Evolutionary conservation across 192 early-diverging fungal species (phyloP).

Genomic region (Hyaloraphidium curvatum): DNA sequence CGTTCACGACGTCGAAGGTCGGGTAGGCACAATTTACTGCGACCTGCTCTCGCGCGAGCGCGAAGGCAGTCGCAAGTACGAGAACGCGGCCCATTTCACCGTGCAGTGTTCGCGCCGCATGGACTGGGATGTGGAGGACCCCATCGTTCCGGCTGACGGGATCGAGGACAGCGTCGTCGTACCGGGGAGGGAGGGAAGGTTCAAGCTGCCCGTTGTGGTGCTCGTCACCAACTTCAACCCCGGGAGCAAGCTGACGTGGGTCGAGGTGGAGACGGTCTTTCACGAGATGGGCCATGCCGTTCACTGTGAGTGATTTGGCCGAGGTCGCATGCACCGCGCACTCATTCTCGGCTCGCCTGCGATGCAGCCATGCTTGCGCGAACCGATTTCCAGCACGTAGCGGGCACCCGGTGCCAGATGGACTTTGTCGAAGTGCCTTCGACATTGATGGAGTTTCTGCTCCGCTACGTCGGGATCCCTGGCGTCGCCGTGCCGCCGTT

Average conservation of each 20-base stretch:
- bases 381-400: slow-evolving; percentile 90
- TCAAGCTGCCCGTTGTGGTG: slow-evolving; percentile 30
- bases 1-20: slow-evolving; percentile 67
- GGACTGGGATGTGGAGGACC: slow-evolving; percentile 40
- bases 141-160: background rate
- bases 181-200: slow-evolving; percentile 8
- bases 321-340: background rate
- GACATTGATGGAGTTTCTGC: slow-evolving; percentile 74
- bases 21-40: slow-evolving; percentile 82
- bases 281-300: slow-evolving; percentile 99
- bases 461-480: background rate
- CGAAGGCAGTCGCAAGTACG: slow-evolving; percentile 45
- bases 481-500: background rate
- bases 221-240: slow-evolving; percentile 22
- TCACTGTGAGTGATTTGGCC: slow-evolving; percentile 39
- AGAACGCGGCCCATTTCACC: slow-evolving; percentile 89
- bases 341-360: background rate
- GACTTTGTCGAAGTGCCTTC: slow-evolving; percentile 98
- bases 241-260: slow-evolving; percentile 34
- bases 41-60: slow-evolving; percentile 77
- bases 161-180: background rate
- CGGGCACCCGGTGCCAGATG: slow-evolving; percentile 79
- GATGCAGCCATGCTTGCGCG: slow-evolving; percentile 61
- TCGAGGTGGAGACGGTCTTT: slow-evolving; percentile 87
- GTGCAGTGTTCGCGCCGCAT: slow-evolving; percentile 72